A percentile compares a stretch with the other conserved stretches of the same genome.
Conservation (phyloP, 352 stramenopile species). For the Phytophthora agathidicida region DNA sequence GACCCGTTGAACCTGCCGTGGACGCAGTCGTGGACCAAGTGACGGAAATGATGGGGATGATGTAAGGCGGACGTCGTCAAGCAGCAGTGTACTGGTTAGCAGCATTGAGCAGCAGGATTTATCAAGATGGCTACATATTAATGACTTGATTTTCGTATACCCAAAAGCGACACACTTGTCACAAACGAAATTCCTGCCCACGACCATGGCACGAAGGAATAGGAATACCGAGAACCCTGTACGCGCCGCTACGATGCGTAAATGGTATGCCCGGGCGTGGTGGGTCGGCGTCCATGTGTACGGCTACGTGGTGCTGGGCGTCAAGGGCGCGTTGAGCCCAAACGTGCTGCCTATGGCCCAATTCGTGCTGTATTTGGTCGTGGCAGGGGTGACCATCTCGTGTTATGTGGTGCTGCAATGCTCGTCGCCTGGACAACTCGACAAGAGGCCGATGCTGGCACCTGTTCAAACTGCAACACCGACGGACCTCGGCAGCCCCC, state of each 20-base stretch:
- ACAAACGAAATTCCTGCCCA: slow-evolving; percentile 6
- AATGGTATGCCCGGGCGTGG: slow-evolving; percentile 73
- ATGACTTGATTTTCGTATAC: slow-evolving; percentile 26
- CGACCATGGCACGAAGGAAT: slow-evolving; percentile 30
- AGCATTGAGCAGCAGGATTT: background rate
- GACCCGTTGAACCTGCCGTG: slow-evolving; percentile 13
- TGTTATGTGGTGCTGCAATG: slow-evolving; percentile 66
- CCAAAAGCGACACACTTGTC: slow-evolving; percentile 9
- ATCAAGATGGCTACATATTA: slow-evolving; percentile 24
- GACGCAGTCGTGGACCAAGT: slow-evolving; percentile 32
- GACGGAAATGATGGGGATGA: slow-evolving; percentile 41
- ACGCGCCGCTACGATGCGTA: slow-evolving; percentile 44
- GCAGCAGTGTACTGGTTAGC: background rate
- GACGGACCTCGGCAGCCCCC: slow-evolving; percentile 1
- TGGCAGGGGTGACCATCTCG: slow-evolving; percentile 44
- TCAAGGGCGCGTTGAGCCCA: slow-evolving; percentile 38
- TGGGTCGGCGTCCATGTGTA: slow-evolving; percentile 72
- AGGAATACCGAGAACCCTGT: slow-evolving; percentile 36
- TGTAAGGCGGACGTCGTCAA: slow-evolving; percentile 13
- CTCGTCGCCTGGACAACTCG: slow-evolving; percentile 66
- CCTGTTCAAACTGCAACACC: slow-evolving; percentile 16
- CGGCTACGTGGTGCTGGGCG: slow-evolving; percentile 59
- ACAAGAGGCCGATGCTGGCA: slow-evolving; percentile 29
- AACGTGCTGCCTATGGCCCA: slow-evolving; percentile 41
- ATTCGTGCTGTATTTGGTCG: slow-evolving; percentile 43